These are phyloP conservation scores for Lepiota brunneoincarnata DNA, from an alignment of 768 basidiomycete species.

Conservation along the genomic window DNA sequence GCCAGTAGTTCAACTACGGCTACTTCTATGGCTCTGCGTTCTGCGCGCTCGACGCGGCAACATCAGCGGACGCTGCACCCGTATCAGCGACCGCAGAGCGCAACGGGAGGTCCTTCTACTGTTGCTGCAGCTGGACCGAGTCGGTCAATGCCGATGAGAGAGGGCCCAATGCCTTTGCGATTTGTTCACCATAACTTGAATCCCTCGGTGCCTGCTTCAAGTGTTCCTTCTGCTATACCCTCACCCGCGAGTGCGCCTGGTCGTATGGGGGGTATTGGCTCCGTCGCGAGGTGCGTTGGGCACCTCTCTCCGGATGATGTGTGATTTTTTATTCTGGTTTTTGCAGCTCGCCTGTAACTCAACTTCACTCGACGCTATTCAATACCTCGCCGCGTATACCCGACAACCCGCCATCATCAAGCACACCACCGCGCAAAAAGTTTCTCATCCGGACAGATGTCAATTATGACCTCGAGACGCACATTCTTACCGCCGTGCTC, in stretches of 20 bases:
- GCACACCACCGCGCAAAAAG: conserved; percentile 11
- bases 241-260: conserved; percentile 9
- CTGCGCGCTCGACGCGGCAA: conserved; percentile 13
- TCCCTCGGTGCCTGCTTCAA: background rate
- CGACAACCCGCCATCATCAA: conserved; percentile 14
- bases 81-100: conserved; percentile 24
- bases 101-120: conserved; percentile 1
- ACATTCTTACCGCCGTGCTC: conserved; percentile 55
- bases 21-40: conserved; percentile 11
- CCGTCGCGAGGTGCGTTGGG: conserved; percentile 13
- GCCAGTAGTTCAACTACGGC: background rate
- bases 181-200: conserved; percentile 8
- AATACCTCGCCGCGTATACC: conserved; percentile 14
- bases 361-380: conserved; percentile 8
- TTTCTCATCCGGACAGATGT: conserved; percentile 60
- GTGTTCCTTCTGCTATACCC: background rate
- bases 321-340: background rate
- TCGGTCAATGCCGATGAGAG: background rate
- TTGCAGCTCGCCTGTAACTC: conserved; percentile 20
- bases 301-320: background rate
- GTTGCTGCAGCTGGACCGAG: conserved; percentile 11
- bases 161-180: conserved; percentile 2
- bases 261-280: background rate
- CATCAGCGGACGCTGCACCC: conserved; percentile 20
- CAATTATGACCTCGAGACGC: conserved; percentile 49